phyloP scores from a whole-genome alignment of 768 basidiomycete species.

The Sarcomyxa edulis region DNA sequence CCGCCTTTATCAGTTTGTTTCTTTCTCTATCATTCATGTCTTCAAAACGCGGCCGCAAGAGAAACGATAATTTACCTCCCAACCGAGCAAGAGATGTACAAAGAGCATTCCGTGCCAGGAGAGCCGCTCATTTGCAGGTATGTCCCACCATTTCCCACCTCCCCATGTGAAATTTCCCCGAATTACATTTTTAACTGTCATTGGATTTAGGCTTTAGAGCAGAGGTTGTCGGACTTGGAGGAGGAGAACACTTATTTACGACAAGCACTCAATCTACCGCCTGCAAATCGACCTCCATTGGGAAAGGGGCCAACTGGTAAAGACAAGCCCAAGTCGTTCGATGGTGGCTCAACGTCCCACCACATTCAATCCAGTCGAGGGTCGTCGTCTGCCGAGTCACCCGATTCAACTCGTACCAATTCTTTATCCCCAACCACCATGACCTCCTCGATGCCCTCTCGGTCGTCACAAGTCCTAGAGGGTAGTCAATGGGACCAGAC shows the following conservation, averaged over 20 bases:
- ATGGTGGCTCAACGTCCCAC: slow-evolving; percentile 21
- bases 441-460: slow-evolving; percentile 43
- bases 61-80: slow-evolving; percentile 75
- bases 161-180: slow-evolving; percentile 23
- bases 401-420: slow-evolving; percentile 49
- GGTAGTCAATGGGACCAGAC: slow-evolving; percentile 51
- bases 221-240: slow-evolving; percentile 78
- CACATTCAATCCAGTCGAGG: slow-evolving; percentile 34
- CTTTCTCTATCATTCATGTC: slow-evolving; percentile 51
- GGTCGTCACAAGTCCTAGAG: slow-evolving; percentile 43
- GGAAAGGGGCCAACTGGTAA: slow-evolving; percentile 87
- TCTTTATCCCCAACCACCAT: slow-evolving; percentile 60
- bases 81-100: slow-evolving; percentile 87
- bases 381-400: slow-evolving; percentile 38
- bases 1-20: slow-evolving; percentile 23
- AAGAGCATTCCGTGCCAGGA: slow-evolving; percentile 81
- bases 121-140: slow-evolving; percentile 84
- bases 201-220: slow-evolving; percentile 62
- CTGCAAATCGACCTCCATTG: slow-evolving; percentile 63
- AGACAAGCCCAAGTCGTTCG: slow-evolving; percentile 64
- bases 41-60: slow-evolving; percentile 82
- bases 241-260: slow-evolving; percentile 76
- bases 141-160: slow-evolving; percentile 14
- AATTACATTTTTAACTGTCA: slow-evolving; percentile 22
- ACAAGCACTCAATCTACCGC: slow-evolving; percentile 65